Evolutionary conservation across 164 flowering plant genomes (phyloP), one percentile per base, ranked within the genome.

Genomic region (Vitis cinerea): DNA sequence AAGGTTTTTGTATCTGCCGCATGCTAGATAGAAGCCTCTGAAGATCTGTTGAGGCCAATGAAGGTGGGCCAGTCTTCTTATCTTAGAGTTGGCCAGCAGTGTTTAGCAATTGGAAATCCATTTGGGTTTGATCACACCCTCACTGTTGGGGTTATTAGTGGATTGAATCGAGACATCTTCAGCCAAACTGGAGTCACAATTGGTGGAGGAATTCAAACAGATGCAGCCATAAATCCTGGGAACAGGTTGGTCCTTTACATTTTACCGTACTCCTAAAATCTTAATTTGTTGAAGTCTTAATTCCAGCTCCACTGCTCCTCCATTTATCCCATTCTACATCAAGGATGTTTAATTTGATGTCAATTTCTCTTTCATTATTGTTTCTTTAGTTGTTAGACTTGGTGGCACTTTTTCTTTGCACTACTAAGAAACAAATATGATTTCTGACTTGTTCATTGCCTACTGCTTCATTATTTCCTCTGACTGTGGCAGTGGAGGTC

Each of bases 211-310:
- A 87, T 94, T 76, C 99, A 94, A 83, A 94, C 99, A 72, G 99
- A 94, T 86, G 99, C 99, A 65, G 94, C 97, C 65, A 94, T 94
- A 73, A 94, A 94, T 79, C 99, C 97, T 52, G 99, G 99, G 63
- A 94, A 94, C 83, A 94, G 98, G 98, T 92, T 64, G 50, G 77
- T 50, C 6, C 7, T 17, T 55, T 3, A 44, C 23, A 65, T 30
- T 13, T 6, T 14, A 65, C 5, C 37, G 13, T 53, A 61, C 13
- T 17, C 6, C 12, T 19, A 6, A 51, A 14, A 27, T 64, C 12
- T n/a, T 23, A 19, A 16, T 64, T 15, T 19, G 2, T 64, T 23
- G 29, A 19, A 9, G 7, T 61, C 12, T 69, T 14, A 44, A 16
- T 29, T n/a, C 65, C 51, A 37, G 10, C 11, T 47, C 61, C 16